phyloP scores from a whole-genome alignment of 768 basidiomycete species.

The Boletus rex-veris region DNA sequence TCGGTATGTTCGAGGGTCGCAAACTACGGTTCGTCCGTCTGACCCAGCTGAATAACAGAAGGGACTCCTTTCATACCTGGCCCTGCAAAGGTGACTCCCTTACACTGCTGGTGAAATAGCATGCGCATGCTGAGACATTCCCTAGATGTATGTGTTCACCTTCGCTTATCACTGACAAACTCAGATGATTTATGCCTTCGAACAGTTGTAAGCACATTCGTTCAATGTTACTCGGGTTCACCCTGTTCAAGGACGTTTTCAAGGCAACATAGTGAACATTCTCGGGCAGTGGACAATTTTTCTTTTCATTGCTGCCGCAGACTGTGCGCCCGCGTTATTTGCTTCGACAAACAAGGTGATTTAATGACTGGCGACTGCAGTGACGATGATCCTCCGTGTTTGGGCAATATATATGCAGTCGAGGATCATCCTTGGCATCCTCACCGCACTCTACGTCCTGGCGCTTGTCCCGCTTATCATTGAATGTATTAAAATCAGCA shows the following conservation, averaged over 20 bases:
- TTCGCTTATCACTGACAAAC: background rate
- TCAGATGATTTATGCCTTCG: background rate
- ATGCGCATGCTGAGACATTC: background rate
- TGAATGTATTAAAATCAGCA: background rate
- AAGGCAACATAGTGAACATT: too few relatives aligned
- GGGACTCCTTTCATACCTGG: constrained; percentile 8
- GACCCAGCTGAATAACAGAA: background rate
- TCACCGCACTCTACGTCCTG: background rate
- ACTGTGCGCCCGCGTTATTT: background rate
- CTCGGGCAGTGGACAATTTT: too few relatives aligned
- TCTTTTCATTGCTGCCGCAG: constrained; percentile 1
- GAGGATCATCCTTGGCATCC: constrained; percentile 2
- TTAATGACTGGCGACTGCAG: background rate
- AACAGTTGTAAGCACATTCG: constrained; percentile 6
- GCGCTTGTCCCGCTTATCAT: background rate
- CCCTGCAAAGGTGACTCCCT: background rate
- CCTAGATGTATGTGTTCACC: constrained; percentile 2
- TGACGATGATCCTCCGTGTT: constrained; percentile 14
- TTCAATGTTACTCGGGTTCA: background rate
- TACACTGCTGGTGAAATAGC: too few relatives aligned
- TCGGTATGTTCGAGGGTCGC: background rate
- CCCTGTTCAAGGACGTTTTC: background rate
- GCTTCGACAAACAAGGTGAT: background rate
- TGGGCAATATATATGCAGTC: constrained; percentile 10
- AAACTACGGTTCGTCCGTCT: background rate